phyloP scores from a whole-genome alignment of 352 stramenopile species.

The Phytophthora quininea region DNA sequence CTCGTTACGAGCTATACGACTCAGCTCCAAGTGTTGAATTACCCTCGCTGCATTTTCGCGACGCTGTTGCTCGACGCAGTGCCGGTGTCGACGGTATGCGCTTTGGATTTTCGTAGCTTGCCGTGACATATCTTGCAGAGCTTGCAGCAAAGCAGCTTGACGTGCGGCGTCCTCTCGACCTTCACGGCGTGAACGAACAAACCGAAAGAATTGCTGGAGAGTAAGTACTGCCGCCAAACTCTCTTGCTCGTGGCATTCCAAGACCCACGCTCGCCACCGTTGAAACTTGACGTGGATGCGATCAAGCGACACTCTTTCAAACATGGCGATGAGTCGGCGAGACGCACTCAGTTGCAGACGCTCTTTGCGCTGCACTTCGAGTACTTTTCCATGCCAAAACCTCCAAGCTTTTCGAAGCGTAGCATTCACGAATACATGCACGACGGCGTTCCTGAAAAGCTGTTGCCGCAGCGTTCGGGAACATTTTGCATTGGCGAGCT shows the following conservation, averaged over 20 bases:
- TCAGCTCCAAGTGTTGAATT: slow-evolving; percentile 37
- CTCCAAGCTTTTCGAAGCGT: slow-evolving; percentile 28
- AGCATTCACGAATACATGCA: slow-evolving; percentile 30
- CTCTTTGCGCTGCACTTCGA: slow-evolving; percentile 31
- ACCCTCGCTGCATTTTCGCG: slow-evolving; percentile 22
- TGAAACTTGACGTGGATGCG: slow-evolving; percentile 21
- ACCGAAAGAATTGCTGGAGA: slow-evolving; percentile 32
- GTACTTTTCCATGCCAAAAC: slow-evolving; percentile 39
- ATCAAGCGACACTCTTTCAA: slow-evolving; percentile 24
- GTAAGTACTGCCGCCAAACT: slow-evolving; percentile 38
- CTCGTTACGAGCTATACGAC: slow-evolving; percentile 6
- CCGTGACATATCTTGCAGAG: slow-evolving; percentile 18
- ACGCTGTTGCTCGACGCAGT: slow-evolving; percentile 1
- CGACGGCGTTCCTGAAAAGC: slow-evolving; percentile 45
- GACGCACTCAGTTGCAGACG: slow-evolving; percentile 33
- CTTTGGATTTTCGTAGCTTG: slow-evolving; percentile 48
- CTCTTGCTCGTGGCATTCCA: slow-evolving; percentile 33
- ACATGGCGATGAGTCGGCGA: slow-evolving; percentile 31
- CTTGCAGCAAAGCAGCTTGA: slow-evolving; percentile 20
- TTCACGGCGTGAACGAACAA: slow-evolving; percentile 11
- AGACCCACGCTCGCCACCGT: slow-evolving; percentile 24
- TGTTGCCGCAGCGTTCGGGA: slow-evolving; percentile 47
- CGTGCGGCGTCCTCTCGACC: slow-evolving; percentile 5
- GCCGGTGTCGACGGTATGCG: slow-evolving; percentile 27
- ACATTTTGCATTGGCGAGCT: slow-evolving; percentile 51